Evolutionary conservation across 768 basidiomycete species (phyloP).

Genomic region (Lactarius hengduanensis): DNA sequence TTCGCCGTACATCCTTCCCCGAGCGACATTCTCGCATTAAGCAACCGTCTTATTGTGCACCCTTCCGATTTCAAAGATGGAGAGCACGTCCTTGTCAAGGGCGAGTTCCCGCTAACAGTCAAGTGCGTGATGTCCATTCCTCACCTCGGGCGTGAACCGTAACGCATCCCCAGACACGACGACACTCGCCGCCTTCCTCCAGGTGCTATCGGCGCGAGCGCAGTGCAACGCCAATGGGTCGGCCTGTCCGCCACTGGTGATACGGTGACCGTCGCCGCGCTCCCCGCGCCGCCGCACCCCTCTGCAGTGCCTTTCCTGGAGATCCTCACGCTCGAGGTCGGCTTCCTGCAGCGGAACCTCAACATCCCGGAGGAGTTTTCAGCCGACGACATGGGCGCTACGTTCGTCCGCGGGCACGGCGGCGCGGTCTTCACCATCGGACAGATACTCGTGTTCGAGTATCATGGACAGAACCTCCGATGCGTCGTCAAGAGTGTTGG

Average conservation of each 20-base stretch:
- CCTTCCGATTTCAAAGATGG: constrained; percentile 71
- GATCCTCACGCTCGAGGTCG: constrained; percentile 77
- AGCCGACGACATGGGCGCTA: constrained; percentile 79
- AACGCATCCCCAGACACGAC: constrained; percentile 59
- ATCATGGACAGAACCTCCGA: constrained; percentile 80
- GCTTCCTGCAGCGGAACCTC: constrained; percentile 53
- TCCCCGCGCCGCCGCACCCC: constrained; percentile 47
- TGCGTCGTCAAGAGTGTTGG: constrained; percentile 60
- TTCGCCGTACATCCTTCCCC: constrained; percentile 33
- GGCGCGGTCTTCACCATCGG: constrained; percentile 68
- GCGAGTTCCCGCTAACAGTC: constrained; percentile 66
- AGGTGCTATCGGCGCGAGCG: constrained; percentile 73
- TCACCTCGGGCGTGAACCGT: background rate
- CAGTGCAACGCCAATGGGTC: constrained; percentile 86
- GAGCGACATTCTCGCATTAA: constrained; percentile 55
- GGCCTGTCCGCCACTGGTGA: constrained; percentile 80
- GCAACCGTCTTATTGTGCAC: constrained; percentile 80
- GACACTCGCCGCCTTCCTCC: constrained; percentile 67
- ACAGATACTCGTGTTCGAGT: constrained; percentile 81
- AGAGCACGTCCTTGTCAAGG: constrained; percentile 76
- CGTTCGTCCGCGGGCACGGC: constrained; percentile 72
- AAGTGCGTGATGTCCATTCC: constrained; percentile 48
- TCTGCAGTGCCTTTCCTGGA: constrained; percentile 62
- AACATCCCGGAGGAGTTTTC: constrained; percentile 73
- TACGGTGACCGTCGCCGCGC: constrained; percentile 63